phyloP scores from a whole-genome alignment of 2,329 filamentous ascomycete species.

The Sphaerostilbella broomeana region DNA sequence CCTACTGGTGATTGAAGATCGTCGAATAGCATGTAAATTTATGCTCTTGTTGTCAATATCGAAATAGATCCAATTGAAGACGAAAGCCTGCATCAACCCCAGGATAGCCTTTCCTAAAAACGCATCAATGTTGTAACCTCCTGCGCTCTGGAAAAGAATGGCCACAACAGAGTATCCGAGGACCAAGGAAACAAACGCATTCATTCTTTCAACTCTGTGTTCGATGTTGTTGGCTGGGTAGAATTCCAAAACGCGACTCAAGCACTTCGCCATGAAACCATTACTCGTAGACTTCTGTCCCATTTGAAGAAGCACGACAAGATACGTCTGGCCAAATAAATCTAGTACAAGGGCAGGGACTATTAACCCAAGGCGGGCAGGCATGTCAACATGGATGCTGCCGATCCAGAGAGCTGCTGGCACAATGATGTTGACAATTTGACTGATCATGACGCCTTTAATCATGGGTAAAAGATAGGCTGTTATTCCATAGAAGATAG shows the following conservation, averaged over 20 bases:
- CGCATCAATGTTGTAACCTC: constrained; percentile 40
- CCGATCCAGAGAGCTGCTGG: constrained; percentile 53
- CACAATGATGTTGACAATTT: constrained; percentile 38
- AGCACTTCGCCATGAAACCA: constrained; percentile 17
- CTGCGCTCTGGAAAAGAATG: constrained; percentile 50
- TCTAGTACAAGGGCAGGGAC: constrained; percentile 51
- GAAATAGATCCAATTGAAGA: constrained; percentile 59
- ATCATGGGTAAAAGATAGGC: constrained; percentile 50
- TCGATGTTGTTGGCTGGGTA: constrained; percentile 59
- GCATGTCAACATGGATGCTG: constrained; percentile 50
- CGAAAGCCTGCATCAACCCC: constrained; percentile 50
- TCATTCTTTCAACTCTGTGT: constrained; percentile 57
- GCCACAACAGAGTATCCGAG: constrained; percentile 59
- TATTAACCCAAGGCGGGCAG: constrained; percentile 48
- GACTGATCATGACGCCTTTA: constrained; percentile 45
- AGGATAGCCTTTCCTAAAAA: constrained; percentile 58
- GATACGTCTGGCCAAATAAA: constrained; percentile 38
- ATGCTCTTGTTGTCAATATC: constrained; percentile 54
- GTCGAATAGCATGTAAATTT: constrained; percentile 54
- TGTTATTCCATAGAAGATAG: constrained; percentile 40
- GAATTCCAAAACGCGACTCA: constrained; percentile 46
- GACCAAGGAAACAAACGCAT: constrained; percentile 58
- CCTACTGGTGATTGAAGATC: constrained; percentile 38
- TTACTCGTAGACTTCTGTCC: constrained; percentile 15
- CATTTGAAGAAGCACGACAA: constrained; percentile 35